Conservation (phyloP, 2,329 filamentous ascomycete genomes). For the Colletotrichum filicis region DNA sequence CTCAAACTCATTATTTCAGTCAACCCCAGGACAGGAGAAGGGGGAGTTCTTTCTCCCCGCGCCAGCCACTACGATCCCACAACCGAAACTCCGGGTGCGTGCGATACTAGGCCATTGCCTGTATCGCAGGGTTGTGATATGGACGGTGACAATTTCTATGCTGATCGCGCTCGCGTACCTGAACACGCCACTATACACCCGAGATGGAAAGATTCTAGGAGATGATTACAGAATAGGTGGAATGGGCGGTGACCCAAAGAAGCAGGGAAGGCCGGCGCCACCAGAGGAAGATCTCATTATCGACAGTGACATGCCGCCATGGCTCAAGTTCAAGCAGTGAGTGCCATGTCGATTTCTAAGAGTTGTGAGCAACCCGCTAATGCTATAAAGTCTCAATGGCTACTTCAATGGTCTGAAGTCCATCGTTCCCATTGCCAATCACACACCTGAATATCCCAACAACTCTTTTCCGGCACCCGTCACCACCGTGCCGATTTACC, state of each 20-base stretch:
- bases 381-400: slow-evolving; percentile 72
- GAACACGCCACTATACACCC: slow-evolving; percentile 41
- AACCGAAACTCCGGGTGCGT: slow-evolving; percentile 52
- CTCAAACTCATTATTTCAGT: slow-evolving; percentile 32
- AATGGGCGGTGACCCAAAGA: slow-evolving; percentile 26
- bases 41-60: slow-evolving; percentile 33
- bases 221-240: slow-evolving; percentile 33
- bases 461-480: slow-evolving; percentile 46
- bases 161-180: slow-evolving; percentile 55
- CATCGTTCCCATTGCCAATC: slow-evolving; percentile 71
- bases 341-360: slow-evolving; percentile 34
- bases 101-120: slow-evolving; percentile 62
- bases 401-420: slow-evolving; percentile 84
- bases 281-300: slow-evolving; percentile 48
- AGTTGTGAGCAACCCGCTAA: slow-evolving; percentile 17
- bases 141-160: slow-evolving; percentile 55
- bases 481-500: slow-evolving; percentile 46
- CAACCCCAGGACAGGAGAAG: slow-evolving; percentile 26
- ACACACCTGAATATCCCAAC: slow-evolving; percentile 80
- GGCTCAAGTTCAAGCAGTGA: slow-evolving; percentile 56
- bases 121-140: slow-evolving; percentile 63
- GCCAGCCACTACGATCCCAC: slow-evolving; percentile 32
- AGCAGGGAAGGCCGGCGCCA: slow-evolving; percentile 45
- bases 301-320: slow-evolving; percentile 46
- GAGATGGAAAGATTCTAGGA: slow-evolving; percentile 37